These are phyloP conservation scores for Pyrenophora graminea DNA, from an alignment of 2,329 filamentous ascomycete genomes.

Conservation along the genomic window DNA sequence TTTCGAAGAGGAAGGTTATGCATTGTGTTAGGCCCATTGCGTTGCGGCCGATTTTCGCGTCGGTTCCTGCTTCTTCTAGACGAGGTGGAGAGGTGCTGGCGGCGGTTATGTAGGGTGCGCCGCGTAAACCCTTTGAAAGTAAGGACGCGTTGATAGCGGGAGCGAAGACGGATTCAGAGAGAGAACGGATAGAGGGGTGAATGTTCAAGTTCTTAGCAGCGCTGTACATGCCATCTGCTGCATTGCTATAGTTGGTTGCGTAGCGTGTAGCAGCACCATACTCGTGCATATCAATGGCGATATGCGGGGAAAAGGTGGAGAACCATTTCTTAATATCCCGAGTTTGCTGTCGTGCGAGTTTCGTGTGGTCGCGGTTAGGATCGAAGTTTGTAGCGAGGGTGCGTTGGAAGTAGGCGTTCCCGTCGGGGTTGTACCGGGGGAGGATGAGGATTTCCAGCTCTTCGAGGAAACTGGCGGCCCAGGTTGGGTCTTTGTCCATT, in stretches of 20 bases:
- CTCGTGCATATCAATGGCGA: conserved; percentile 47
- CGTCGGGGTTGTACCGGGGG: conserved; percentile 46
- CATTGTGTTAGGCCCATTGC: conserved; percentile 44
- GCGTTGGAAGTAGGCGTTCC: conserved; percentile 45
- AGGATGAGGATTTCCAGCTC: conserved; percentile 42
- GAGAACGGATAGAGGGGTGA: conserved; percentile 36
- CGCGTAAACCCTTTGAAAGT: conserved; percentile 32
- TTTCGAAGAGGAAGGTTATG: conserved; percentile 44
- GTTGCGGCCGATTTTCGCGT: conserved; percentile 46
- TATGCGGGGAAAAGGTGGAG: conserved; percentile 37
- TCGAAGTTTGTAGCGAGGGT: conserved; percentile 44
- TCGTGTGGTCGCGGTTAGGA: conserved; percentile 45
- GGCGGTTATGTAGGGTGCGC: conserved; percentile 43
- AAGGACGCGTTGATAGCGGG: conserved; percentile 39
- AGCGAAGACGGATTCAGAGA: conserved; percentile 43
- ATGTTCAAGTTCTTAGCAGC: conserved; percentile 47
- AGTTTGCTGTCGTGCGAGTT: conserved; percentile 43
- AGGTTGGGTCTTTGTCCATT: conserved; percentile 39
- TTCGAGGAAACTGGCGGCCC: conserved; percentile 38
- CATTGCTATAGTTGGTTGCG: conserved; percentile 38
- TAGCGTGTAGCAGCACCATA: conserved; percentile 36
- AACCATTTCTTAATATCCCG: conserved; percentile 42
- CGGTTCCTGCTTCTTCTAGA: conserved; percentile 42
- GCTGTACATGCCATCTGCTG: conserved; percentile 43
- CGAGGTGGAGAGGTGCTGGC: conserved; percentile 27